Base-by-base conservation (phyloP, 371 early-diverging fungal species). In the Mortierella sp. region DNA sequence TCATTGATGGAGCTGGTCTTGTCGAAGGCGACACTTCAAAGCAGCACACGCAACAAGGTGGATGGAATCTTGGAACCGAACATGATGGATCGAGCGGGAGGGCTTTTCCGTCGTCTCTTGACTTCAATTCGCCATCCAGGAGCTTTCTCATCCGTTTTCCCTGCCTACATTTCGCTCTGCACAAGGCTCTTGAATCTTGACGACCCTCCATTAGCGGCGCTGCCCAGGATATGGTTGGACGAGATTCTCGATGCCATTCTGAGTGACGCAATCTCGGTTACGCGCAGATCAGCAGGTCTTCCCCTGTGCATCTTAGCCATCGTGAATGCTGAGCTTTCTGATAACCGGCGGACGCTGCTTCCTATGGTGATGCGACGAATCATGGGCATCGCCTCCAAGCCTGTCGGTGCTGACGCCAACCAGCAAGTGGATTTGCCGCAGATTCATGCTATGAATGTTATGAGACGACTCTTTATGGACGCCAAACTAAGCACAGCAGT, bases 261-360 rank as follows among this genome's bases (percentile, higher is more conserved):
- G n/a, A 82, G 83, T 6, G 87, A 81, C 44, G 79, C 82, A 34
- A 84, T 95, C 22, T 96, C 96, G 0, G 91, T 95, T n/a, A 97
- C 98, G 1, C 87, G 97, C n/a, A 89, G 98, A 29, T 92, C 93
- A 63, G 98, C 94, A 0, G 97, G 97, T 4, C 82, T 96, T 41
- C 98, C 98, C 13, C 82, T 92, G 7, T 93, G 92, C 60, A 89
- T 97, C n/a, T 63, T 95, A 51, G 94, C 95, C 5, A 88, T 95
- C 45, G 83, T 96, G 40, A 89, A 88, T 47, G 85, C 91, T 41
- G 91, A 92, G 34, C 84, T 86, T n/a, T 83, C 87, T 0, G 83
- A 87, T 19, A 64, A 44, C 25, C 86, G 85, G 44, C 85, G 86
- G 49, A 68, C 82, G 21, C 69, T 94, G 48, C 79, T 96, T 37